Conservation (phyloP, 352 stramenopile genomes). For the Discostella stelligera region DNA sequence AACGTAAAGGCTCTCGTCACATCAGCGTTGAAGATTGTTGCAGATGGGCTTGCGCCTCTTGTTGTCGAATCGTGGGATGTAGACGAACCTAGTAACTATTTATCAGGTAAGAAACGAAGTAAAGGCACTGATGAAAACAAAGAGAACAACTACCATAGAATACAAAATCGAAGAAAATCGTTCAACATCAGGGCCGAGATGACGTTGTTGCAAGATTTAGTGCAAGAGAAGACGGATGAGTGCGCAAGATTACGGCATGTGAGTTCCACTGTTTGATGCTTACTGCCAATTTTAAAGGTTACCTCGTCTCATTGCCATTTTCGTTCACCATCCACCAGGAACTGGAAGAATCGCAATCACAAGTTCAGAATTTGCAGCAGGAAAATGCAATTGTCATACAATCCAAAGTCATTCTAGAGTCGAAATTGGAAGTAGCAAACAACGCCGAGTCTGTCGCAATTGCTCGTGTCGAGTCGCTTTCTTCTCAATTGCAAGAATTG, state of each 20-base stretch:
- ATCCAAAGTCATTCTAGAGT: constrained; percentile 29
- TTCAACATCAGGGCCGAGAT: constrained; percentile 24
- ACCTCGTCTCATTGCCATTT: constrained; percentile 1
- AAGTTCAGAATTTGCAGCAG: constrained; percentile 15
- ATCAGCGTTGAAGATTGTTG: constrained; percentile 28
- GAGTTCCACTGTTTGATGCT: constrained; percentile 1
- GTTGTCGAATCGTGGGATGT: constrained; percentile 28
- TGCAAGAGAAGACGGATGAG: constrained; percentile 30
- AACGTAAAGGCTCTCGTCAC: constrained; percentile 28
- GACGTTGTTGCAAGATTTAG: constrained; percentile 23
- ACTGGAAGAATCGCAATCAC: constrained; percentile 22
- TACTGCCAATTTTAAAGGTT: background rate
- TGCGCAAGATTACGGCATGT: constrained; percentile 15
- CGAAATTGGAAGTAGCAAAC: constrained; percentile 21
- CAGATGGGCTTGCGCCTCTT: constrained; percentile 23
- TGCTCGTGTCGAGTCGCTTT: constrained; percentile 18
- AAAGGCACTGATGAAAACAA: constrained; percentile 5
- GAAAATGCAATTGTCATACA: constrained; percentile 31
- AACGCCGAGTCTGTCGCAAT: constrained; percentile 6
- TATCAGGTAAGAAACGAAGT: constrained; percentile 31
- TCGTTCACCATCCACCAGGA: background rate
- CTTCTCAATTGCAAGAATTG: constrained; percentile 22
- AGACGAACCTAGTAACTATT: constrained; percentile 4
- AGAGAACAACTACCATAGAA: constrained; percentile 1
- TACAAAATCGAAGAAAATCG: constrained; percentile 25